Conservation (phyloP, 2,329 filamentous ascomycete genomes). For the Apiospora kogelbergensis region DNA sequence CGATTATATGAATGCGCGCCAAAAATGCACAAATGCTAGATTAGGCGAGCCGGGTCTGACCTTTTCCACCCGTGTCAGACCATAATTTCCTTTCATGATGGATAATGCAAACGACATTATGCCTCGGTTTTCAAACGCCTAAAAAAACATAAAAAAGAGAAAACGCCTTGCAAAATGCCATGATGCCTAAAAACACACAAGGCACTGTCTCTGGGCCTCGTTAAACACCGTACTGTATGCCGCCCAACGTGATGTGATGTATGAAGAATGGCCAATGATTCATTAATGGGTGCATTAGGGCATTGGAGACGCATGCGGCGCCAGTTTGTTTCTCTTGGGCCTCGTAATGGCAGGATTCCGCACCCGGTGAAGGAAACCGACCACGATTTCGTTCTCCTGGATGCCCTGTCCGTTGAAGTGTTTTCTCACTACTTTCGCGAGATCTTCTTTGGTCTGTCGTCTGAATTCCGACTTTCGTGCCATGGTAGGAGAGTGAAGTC, state of each 20-base stretch:
- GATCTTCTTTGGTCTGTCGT: slow-evolving; percentile 69
- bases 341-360: slow-evolving; percentile 52
- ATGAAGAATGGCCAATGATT: not conserved
- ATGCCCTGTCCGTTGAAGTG: slow-evolving; percentile 81
- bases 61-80: not conserved
- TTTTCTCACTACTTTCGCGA: slow-evolving; percentile 72
- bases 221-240: not conserved
- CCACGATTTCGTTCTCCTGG: slow-evolving; percentile 80
- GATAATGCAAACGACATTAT: slow-evolving; percentile 1
- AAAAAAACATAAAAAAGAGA: not conserved
- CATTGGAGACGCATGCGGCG: slow-evolving; percentile 33
- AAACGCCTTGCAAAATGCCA: not conserved
- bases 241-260: slow-evolving; percentile 3
- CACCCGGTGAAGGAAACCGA: slow-evolving; percentile 74
- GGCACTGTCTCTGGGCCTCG: not conserved
- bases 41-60: not conserved
- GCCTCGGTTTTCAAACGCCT: not conserved
- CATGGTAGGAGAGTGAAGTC: slow-evolving; percentile 74
- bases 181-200: not conserved
- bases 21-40: not conserved
- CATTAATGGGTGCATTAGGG: slow-evolving; percentile 22
- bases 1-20: not conserved
- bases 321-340: slow-evolving; percentile 30
- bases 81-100: not conserved
- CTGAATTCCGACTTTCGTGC: slow-evolving; percentile 62